These are phyloP conservation scores for Melampsora americana DNA, from an alignment of 1,284 basidiomycete species.

Conservation along the genomic window DNA sequence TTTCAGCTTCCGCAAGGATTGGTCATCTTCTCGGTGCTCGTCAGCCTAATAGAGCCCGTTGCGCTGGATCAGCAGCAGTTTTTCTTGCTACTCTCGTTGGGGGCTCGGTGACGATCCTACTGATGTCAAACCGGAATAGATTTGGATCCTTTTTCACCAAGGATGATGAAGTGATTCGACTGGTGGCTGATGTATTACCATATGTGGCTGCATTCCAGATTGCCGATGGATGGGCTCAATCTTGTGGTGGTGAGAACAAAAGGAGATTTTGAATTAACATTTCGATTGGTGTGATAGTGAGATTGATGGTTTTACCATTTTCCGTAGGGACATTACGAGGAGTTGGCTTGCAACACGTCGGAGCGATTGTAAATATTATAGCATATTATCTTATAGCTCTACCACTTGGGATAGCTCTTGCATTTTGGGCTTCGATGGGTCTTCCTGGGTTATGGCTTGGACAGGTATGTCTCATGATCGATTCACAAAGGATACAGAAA, in stretches of 20 bases:
- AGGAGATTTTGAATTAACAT: slow-evolving; percentile 56
- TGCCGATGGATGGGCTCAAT: slow-evolving; percentile 69
- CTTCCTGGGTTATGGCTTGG: slow-evolving; percentile 67
- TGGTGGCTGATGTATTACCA: slow-evolving; percentile 71
- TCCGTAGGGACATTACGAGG: slow-evolving; percentile 45
- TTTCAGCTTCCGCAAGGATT: slow-evolving; percentile 68
- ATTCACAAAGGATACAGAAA: not conserved
- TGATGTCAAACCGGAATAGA: slow-evolving; percentile 63
- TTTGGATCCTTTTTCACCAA: slow-evolving; percentile 70
- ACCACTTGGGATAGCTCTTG: slow-evolving; percentile 67
- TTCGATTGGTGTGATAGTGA: no score
- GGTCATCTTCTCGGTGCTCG: slow-evolving; percentile 69
- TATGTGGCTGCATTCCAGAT: slow-evolving; percentile 74
- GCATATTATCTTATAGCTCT: slow-evolving; percentile 72
- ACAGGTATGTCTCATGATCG: slow-evolving; percentile 58
- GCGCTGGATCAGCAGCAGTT: slow-evolving; percentile 65
- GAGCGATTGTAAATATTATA: slow-evolving; percentile 69
- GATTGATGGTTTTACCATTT: not conserved
- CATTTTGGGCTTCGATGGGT: slow-evolving; percentile 58
- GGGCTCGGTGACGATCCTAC: slow-evolving; percentile 61
- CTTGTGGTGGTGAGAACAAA: slow-evolving; percentile 68
- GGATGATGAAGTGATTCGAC: slow-evolving; percentile 62
- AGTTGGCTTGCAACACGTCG: slow-evolving; percentile 68
- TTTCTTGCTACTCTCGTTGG: slow-evolving; percentile 65
- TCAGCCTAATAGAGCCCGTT: slow-evolving; percentile 61